Evolutionary conservation across 2,329 filamentous ascomycete genomes (phyloP).

Genomic region (Hysterium pulicare): DNA sequence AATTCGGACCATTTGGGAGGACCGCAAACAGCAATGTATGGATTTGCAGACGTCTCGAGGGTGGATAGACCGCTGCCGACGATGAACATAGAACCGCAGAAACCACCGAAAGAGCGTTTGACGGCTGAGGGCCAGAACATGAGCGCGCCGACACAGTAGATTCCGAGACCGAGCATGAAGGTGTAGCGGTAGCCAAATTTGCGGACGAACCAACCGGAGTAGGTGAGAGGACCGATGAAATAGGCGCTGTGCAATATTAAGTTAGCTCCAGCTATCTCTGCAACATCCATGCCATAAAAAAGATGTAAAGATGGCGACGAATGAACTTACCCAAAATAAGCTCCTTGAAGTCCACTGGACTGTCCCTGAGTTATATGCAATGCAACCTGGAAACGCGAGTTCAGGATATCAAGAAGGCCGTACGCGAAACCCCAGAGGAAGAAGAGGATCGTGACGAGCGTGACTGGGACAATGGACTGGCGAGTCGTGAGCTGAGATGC

Average conservation of each 20-base stretch:
- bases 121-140: constrained; percentile 83
- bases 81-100: constrained; percentile 68
- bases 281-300: no score
- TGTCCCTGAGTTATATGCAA: constrained; percentile 49
- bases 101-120: constrained; percentile 68
- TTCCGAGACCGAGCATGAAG: constrained; percentile 69
- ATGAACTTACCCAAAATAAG: constrained; percentile 58
- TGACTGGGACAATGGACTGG: constrained; percentile 49
- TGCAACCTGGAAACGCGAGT: constrained; percentile 42
- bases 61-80: constrained; percentile 71
- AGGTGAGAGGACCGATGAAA: constrained; percentile 52
- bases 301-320: no score
- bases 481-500: constrained; percentile 40
- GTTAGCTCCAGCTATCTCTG: no score
- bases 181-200: constrained; percentile 75
- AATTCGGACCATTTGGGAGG: constrained; percentile 72
- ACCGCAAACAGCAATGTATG: constrained; percentile 71
- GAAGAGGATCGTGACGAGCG: constrained; percentile 47
- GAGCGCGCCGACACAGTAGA: constrained; percentile 68
- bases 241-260: constrained; percentile 46
- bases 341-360: constrained; percentile 61
- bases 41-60: constrained; percentile 74
- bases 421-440: constrained; percentile 54
- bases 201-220: constrained; percentile 61
- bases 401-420: constrained; percentile 45